phyloP scores from a whole-genome alignment of 2,329 filamentous ascomycete species.

The Talaromyces sp. region DNA sequence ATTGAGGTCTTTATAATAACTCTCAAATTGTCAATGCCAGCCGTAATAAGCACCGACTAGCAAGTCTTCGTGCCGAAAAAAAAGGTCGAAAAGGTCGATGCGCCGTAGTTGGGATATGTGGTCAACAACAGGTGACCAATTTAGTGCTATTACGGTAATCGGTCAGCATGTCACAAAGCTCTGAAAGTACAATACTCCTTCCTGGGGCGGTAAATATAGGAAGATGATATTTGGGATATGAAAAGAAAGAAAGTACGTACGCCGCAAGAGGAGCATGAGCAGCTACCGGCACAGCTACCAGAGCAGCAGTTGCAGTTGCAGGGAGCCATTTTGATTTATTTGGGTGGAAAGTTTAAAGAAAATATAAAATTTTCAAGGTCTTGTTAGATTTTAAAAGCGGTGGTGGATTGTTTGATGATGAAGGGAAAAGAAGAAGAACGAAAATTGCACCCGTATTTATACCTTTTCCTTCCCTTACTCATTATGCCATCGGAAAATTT shows the following conservation, averaged over 20 bases:
- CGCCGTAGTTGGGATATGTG: background rate
- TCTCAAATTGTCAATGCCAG: background rate
- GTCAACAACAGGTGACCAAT: background rate
- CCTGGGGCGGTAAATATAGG: background rate
- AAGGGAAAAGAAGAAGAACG: background rate
- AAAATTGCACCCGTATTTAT: background rate
- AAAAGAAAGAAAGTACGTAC: slow-evolving; percentile 18
- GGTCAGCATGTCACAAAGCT: background rate
- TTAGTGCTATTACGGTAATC: background rate
- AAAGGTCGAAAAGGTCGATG: background rate
- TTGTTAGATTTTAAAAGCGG: background rate
- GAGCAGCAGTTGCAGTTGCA: slow-evolving; percentile 36
- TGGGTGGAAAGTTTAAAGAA: background rate
- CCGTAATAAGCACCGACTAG: background rate
- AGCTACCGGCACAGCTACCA: slow-evolving; percentile 30
- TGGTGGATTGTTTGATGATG: background rate
- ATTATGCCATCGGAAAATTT: background rate
- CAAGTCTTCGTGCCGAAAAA: background rate
- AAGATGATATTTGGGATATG: background rate
- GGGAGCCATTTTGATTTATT: slow-evolving; percentile 31
- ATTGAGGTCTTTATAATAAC: background rate
- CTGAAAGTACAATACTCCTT: background rate
- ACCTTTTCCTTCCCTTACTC: background rate
- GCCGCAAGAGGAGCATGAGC: slow-evolving; percentile 31
- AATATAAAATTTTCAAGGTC: background rate